These are phyloP conservation scores for Colletotrichum sidae DNA, from an alignment of 2,329 filamentous ascomycete genomes.

Conservation along the genomic window DNA sequence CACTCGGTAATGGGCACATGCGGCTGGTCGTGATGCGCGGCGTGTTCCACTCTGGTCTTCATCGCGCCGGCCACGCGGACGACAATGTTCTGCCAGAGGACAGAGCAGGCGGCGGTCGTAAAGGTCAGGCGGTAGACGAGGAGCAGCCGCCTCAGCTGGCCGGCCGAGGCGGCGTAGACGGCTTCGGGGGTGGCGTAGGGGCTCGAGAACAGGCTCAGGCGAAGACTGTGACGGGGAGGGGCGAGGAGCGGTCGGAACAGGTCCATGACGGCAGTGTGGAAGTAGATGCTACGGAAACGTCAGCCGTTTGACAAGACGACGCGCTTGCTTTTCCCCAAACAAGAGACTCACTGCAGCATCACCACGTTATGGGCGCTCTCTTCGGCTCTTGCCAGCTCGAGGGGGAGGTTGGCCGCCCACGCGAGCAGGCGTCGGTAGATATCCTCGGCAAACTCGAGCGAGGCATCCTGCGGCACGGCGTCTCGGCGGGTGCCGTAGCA, in stretches of 20 bases:
- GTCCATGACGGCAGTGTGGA: constrained; percentile 21
- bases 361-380: constrained; percentile 9
- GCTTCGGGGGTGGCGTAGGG: constrained; percentile 11
- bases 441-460: constrained; percentile 6
- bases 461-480: accelerated
- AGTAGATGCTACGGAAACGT: constrained; percentile 13
- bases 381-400: background rate
- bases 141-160: constrained; percentile 23
- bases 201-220: constrained; percentile 3
- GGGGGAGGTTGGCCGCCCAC: constrained; percentile 15
- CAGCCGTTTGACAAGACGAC: too few species aligned
- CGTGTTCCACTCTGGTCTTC: background rate
- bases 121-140: constrained; percentile 3
- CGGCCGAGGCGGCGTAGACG: constrained; percentile 11
- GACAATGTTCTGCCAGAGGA: constrained; percentile 20
- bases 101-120: constrained; percentile 2
- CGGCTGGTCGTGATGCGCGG: background rate
- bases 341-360: constrained; percentile 22
- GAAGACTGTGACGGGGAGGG: background rate
- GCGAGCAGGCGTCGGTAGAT: constrained; percentile 9
- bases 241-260: constrained; percentile 20
- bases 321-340: too few species aligned
- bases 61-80: constrained; percentile 25
- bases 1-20: background rate
- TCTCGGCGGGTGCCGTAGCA: background rate